A percentile compares a stretch with the other conserved stretches of the same genome.
Conservation (phyloP, 1,139 yeast species). For the Spencermartinsiella ligniputridi region DNA sequence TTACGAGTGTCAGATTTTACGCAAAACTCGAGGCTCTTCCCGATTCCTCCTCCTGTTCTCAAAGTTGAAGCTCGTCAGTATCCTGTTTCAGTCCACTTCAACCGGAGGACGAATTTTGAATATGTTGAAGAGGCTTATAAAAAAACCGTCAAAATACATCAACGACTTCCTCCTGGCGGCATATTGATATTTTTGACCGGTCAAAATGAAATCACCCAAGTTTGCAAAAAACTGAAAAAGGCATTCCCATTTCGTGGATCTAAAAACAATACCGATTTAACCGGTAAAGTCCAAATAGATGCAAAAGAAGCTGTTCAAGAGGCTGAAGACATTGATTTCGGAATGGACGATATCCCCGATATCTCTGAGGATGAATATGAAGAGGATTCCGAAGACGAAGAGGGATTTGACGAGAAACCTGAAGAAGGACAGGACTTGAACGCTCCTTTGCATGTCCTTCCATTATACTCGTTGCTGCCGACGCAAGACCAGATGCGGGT, state of each 20-base stretch:
- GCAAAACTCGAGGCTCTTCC: slow-evolving; percentile 67
- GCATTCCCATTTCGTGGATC: slow-evolving; percentile 59
- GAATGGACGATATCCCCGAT: slow-evolving; percentile 39
- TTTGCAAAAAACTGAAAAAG: slow-evolving; percentile 63
- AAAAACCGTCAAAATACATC: slow-evolving; percentile 84
- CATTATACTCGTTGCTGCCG: slow-evolving; percentile 86
- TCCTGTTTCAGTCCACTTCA: slow-evolving; percentile 92
- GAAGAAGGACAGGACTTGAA: slow-evolving; percentile 71
- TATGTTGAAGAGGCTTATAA: slow-evolving; percentile 84
- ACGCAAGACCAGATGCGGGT: slow-evolving; percentile 94
- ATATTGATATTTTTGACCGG: slow-evolving; percentile 90
- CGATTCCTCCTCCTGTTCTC: slow-evolving; percentile 80
- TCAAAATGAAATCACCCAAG: slow-evolving; percentile 78
- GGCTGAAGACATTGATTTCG: slow-evolving; percentile 85
- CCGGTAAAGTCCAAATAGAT: slow-evolving; percentile 47
- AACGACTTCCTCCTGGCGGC: slow-evolving; percentile 86
- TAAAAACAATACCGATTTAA: slow-evolving; percentile 30
- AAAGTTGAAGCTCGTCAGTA: slow-evolving; percentile 93
- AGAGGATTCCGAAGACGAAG: slow-evolving; percentile 64
- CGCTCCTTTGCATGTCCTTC: slow-evolving; percentile 86
- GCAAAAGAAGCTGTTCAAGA: slow-evolving; percentile 67
- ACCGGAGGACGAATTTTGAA: slow-evolving; percentile 67
- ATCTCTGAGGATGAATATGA: slow-evolving; percentile 42
- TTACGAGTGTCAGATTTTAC: slow-evolving; percentile 89
- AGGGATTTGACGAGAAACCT: slow-evolving; percentile 81